Base-by-base conservation (phyloP, 2,329 filamentous ascomycete genomes). In the Diaporthe sp. region DNA sequence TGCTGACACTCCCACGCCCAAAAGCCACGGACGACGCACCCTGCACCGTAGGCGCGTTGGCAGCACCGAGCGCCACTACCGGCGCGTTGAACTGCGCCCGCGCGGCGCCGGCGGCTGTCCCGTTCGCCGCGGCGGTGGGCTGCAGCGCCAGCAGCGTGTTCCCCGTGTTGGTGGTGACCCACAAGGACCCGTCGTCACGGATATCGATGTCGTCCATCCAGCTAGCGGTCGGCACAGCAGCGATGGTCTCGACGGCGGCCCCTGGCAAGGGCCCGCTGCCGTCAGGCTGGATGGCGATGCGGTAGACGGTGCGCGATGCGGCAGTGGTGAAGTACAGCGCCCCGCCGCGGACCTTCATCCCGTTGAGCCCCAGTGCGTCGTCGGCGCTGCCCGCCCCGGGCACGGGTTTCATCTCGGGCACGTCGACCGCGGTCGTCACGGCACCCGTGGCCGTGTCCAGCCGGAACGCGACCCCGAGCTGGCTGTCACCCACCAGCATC, bases 281-380 rank as follows among this genome's bases (percentile, higher is more conserved):
- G n/a, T 72, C 70, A 3, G 70, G 50, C 47, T 35, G 32, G 27
- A 72, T 72, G n/a, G 50, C 70, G 37, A 72, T 39, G 7, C 70
- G 70, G 50, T 66, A 66, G 47, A 72, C 42, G 19, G 70, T 72
- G 13, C 70, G 50, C 37, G 70, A 63, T 35, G 70, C 70, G n/a
- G 76, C 77, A 70, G 81, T 79, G 53, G 77, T 78, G 77, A 79
- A 81, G 74, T 81, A 81, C 58, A 80, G 68, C 44, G 77, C 77
- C 0, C 77, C 78, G n/a, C 55, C 73, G 25, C 70, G 74, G 37
- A 80, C 73, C 59, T 80, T 80, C 13, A 81, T 70, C 10, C 80
- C 80, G 37, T 81, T 81, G 70, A 80, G 75, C 22, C 80, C 80
- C 17, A 79, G 47, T 27, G 70, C 70, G 50, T 72, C 70, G 59